phyloP scores from a whole-genome alignment of 2,329 filamentous ascomycete genomes.

The Alternaria sp. region DNA sequence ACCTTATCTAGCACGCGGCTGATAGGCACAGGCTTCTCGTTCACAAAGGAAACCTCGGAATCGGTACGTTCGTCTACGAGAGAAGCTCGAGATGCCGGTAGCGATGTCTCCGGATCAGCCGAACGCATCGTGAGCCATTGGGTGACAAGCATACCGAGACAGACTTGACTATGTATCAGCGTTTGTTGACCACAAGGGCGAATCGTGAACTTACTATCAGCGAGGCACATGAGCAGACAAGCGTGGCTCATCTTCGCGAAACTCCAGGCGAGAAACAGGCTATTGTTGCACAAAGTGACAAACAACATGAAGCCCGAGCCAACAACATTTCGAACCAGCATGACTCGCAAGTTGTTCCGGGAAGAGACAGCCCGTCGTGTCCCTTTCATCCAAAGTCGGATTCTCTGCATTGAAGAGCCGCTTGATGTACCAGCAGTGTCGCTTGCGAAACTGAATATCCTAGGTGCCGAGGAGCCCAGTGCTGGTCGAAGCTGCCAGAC shows the following conservation, averaged over 20 bases:
- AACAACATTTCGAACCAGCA: conserved; percentile 32
- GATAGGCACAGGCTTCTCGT: not conserved
- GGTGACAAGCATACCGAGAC: conserved; percentile 25
- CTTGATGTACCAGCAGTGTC: not conserved
- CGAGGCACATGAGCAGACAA: conserved; percentile 47
- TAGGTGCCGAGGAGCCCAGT: conserved; percentile 5
- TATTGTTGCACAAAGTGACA: conserved; percentile 45
- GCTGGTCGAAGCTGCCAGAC: conserved; percentile 41
- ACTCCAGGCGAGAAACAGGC: conserved; percentile 32
- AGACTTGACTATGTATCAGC: conserved; percentile 16
- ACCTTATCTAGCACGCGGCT: not conserved
- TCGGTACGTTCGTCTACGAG: not conserved
- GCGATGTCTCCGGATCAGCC: not conserved
- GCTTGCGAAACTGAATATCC: not conserved
- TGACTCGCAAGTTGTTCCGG: conserved; percentile 20
- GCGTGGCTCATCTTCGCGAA: conserved; percentile 44
- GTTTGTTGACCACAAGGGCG: no score
- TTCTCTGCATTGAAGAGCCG: not conserved
- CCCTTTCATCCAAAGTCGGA: not conserved
- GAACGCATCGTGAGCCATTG: conserved; percentile 29
- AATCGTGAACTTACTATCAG: conserved; percentile 43
- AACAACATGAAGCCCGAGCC: conserved; percentile 42
- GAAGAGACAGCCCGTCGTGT: not conserved
- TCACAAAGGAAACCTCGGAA: not conserved
- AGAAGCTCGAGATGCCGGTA: not conserved